Percentiles rank a stretch among this genome's conserved stretches.
Conservation (phyloP, 164 flowering plant genomes). For the Chimonanthus salicifolius region DNA sequence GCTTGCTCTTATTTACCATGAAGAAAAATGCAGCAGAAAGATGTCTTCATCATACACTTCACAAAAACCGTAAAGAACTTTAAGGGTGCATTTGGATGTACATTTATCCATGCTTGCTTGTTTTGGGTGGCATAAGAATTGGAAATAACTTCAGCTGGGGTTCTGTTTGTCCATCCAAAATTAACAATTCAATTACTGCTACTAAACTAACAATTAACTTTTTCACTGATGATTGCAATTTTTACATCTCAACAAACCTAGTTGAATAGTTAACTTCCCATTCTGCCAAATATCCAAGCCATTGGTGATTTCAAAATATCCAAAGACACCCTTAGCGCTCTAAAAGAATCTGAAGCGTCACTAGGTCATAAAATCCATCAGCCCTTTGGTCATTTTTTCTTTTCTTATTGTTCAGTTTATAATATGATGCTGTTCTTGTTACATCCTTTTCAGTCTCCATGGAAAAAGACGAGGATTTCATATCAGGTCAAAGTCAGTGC, state of each 20-base stretch:
- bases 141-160: not conserved
- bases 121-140: not conserved
- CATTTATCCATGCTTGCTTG: not conserved
- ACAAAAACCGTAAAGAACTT: not conserved
- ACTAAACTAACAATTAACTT: too few species aligned
- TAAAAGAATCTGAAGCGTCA: not conserved
- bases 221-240: too few species aligned
- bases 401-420: not conserved
- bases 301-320: too few species aligned
- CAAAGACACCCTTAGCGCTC: not conserved
- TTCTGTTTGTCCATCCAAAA: not conserved
- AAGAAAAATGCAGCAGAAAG: not conserved
- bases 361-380: not conserved
- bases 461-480: slow-evolving; percentile 28
- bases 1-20: not conserved
- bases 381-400: not conserved
- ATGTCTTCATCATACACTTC: not conserved
- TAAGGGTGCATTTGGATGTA: not conserved
- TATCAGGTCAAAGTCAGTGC: slow-evolving; percentile 23
- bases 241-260: too few species aligned
- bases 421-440: not conserved
- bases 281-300: not conserved
- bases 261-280: too few species aligned
- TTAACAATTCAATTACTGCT: not conserved
- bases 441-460: slow-evolving; percentile 20